A percentile compares a stretch with the other conserved stretches of the same genome.
Evolutionary conservation across 2,329 filamentous ascomycete genomes (phyloP).

Genomic region (Xylaria sp.): DNA sequence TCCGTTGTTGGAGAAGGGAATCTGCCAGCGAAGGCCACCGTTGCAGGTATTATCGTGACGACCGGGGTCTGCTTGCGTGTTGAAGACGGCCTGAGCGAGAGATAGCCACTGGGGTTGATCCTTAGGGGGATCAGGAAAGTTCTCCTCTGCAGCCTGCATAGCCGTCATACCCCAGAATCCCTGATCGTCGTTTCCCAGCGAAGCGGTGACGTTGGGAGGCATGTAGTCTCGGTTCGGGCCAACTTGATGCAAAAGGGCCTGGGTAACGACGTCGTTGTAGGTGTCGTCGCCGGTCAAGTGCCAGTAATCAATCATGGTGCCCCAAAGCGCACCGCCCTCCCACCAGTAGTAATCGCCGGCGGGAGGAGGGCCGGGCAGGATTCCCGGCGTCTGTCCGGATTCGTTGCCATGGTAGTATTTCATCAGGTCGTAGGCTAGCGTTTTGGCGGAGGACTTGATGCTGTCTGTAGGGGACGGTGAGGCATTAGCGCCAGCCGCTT

Average conservation of each 20-base stretch:
- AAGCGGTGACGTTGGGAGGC: slow-evolving; percentile 47
- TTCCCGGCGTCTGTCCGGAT: slow-evolving; percentile 37
- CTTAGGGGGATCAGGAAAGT: slow-evolving; percentile 57
- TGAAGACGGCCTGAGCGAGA: slow-evolving; percentile 66
- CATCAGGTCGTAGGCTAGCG: slow-evolving; percentile 37
- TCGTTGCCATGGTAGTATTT: slow-evolving; percentile 39
- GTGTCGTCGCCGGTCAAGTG: slow-evolving; percentile 55
- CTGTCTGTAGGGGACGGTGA: slow-evolving; percentile 41
- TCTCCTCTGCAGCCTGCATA: slow-evolving; percentile 63
- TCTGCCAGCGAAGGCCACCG: slow-evolving; percentile 70
- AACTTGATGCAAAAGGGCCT: slow-evolving; percentile 49
- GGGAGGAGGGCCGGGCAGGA: slow-evolving; percentile 38
- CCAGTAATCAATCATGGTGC: slow-evolving; percentile 45
- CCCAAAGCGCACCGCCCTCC: slow-evolving; percentile 40
- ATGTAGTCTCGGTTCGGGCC: slow-evolving; percentile 51
- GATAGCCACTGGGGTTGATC: slow-evolving; percentile 63
- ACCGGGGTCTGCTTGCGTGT: slow-evolving; percentile 57
- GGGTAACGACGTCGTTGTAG: slow-evolving; percentile 53
- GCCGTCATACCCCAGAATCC: slow-evolving; percentile 68
- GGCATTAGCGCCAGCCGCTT: slow-evolving; percentile 11
- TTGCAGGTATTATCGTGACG: slow-evolving; percentile 63
- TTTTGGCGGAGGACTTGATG: slow-evolving; percentile 52
- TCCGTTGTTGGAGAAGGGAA: slow-evolving; percentile 63
- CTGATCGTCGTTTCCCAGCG: slow-evolving; percentile 58
- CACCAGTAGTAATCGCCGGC: slow-evolving; percentile 41